A percentile compares a stretch with the other conserved stretches of the same genome.
Evolutionary conservation across 129 eudicot genomes (phyloP).

Genomic region (Centrapalus pauciflorus): DNA sequence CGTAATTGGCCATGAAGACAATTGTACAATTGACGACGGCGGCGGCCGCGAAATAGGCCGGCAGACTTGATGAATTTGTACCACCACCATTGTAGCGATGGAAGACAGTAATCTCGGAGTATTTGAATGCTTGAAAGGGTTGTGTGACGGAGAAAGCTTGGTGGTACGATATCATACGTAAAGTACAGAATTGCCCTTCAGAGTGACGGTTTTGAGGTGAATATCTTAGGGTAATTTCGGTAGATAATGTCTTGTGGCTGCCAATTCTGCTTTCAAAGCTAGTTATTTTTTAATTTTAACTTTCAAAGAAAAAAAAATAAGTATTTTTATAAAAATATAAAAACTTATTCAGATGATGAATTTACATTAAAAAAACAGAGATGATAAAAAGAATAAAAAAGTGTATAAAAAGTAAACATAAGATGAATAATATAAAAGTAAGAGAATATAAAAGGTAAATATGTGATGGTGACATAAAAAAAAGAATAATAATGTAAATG

Average conservation of each 20-base stretch:
- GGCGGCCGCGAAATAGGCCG: conserved; percentile 27
- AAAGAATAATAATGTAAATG: too few species aligned
- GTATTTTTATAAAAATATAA: too few species aligned
- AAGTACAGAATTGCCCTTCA: conserved; percentile 23
- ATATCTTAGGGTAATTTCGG: conserved; percentile 24
- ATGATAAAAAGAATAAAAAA: too few species aligned
- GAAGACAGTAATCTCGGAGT: conserved; percentile 8
- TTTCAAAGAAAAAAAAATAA: too few species aligned
- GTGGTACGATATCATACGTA: conserved; percentile 8
- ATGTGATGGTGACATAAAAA: too few species aligned
- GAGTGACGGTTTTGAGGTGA: neutral
- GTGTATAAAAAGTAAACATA: too few species aligned
- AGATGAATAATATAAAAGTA: too few species aligned
- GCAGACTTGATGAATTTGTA: conserved; percentile 40
- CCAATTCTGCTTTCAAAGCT: neutral
- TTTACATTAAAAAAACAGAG: too few species aligned
- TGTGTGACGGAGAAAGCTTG: conserved; percentile 22
- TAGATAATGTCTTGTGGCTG: neutral
- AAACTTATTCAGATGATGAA: too few species aligned
- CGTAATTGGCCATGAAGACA: conserved; percentile 9
- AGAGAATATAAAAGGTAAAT: too few species aligned
- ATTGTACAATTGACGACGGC: conserved; percentile 18
- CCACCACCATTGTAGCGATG: conserved; percentile 44
- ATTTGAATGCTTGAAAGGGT: neutral
- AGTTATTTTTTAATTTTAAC: too few species aligned